A percentile compares a stretch with the other conserved stretches of the same genome.
Evolutionary conservation across 1,284 basidiomycete genomes (phyloP).

Genomic region (Trametes versicolor): DNA sequence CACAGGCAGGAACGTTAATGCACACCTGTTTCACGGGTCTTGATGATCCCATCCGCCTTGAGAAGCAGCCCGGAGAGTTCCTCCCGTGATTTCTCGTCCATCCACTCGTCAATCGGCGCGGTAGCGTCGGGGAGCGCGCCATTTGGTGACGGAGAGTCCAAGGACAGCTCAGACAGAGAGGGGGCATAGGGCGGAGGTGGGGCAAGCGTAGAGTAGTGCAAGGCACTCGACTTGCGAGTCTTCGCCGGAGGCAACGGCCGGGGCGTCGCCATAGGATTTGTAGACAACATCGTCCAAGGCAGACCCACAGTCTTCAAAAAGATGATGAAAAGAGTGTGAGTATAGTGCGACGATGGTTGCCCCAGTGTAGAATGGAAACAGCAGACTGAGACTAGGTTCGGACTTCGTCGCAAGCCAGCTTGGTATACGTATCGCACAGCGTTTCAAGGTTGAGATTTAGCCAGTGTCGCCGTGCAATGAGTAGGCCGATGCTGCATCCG

Average conservation of each 20-base stretch:
- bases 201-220: conserved; percentile 47
- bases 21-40: conserved; percentile 79
- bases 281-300: conserved; percentile 54
- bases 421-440: background rate
- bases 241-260: conserved; percentile 66
- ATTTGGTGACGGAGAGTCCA: conserved; percentile 35
- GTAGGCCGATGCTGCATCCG: no score
- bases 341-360: background rate
- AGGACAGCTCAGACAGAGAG: conserved; percentile 44
- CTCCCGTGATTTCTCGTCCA: conserved; percentile 72
- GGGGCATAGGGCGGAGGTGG: conserved; percentile 66
- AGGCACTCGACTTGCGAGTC: conserved; percentile 55
- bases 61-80: conserved; percentile 74
- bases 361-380: background rate
- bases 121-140: conserved; percentile 31
- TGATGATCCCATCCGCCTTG: conserved; percentile 78
- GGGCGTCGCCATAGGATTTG: conserved; percentile 51
- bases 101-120: conserved; percentile 52
- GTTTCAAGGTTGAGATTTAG: background rate
- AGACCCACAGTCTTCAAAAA: background rate
- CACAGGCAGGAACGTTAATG: conserved; percentile 9
- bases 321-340: background rate
- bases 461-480: no score
- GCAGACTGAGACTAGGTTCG: background rate
- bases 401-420: background rate